Conservation (phyloP, 345 rosid genomes). For the Melaleuca alternifolia region DNA sequence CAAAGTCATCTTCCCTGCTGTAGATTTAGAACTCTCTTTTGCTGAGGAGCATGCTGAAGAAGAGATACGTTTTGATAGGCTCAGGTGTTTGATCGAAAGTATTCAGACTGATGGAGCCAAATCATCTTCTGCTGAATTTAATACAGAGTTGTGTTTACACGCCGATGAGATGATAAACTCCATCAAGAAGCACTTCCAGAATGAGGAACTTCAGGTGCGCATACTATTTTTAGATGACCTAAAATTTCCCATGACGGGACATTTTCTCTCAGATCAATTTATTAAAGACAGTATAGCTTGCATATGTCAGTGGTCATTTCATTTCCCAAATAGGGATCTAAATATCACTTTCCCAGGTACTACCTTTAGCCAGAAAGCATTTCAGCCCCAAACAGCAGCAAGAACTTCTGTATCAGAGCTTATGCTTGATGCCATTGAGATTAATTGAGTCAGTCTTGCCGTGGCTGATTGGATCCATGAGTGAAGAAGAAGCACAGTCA, state of each 20-base stretch:
- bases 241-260: background rate
- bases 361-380: conserved; percentile 69
- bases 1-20: conserved; percentile 80
- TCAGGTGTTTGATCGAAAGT: conserved; percentile 64
- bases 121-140: conserved; percentile 63
- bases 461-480: conserved; percentile 63
- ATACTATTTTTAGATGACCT: background rate
- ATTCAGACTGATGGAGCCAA: conserved; percentile 62
- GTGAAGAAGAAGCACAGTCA: conserved; percentile 57
- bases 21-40: conserved; percentile 68
- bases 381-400: conserved; percentile 68
- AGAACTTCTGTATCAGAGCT: conserved; percentile 74
- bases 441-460: conserved; percentile 84
- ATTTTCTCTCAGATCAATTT: background rate
- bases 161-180: conserved; percentile 82
- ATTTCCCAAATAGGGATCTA: background rate
- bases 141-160: conserved; percentile 65
- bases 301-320: background rate
- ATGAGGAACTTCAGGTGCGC: conserved; percentile 82
- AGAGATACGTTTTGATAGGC: conserved; percentile 62
- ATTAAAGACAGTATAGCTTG: background rate
- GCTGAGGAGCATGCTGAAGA: conserved; percentile 73
- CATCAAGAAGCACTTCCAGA: conserved; percentile 58
- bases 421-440: conserved; percentile 83
- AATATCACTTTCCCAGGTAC: conserved; percentile 47